These are phyloP conservation scores for Backusella psychrophila DNA, from an alignment of 192 early-diverging fungal species.

Conservation along the genomic window DNA sequence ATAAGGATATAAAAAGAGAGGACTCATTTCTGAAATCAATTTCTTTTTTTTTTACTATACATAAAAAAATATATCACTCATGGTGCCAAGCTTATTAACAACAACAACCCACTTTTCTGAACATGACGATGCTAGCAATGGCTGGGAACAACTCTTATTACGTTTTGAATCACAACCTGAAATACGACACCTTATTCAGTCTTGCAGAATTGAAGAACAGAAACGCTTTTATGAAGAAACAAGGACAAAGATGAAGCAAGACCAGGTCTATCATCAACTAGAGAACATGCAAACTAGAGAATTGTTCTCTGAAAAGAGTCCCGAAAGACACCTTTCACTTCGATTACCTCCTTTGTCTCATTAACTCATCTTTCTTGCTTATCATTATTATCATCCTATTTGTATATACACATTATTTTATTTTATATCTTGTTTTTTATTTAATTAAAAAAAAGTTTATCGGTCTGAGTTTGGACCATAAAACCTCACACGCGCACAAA, in stretches of 20 bases:
- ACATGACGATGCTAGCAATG: not conserved
- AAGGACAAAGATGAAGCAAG: not conserved
- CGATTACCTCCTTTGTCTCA: not conserved
- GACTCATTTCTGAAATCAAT: not conserved
- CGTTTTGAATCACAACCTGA: conserved; percentile 2
- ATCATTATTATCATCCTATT: not conserved
- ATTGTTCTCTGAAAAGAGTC: not conserved
- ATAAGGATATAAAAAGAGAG: not conserved
- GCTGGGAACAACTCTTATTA: not conserved
- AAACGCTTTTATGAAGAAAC: not conserved
- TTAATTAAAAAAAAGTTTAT: not conserved
- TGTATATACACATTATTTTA: not conserved
- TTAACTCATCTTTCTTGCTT: not conserved
- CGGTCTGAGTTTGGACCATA: too few species aligned
- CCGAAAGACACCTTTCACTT: conserved; percentile 2
- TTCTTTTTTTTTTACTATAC: not conserved
- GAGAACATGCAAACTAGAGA: not conserved
- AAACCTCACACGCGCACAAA: not conserved
- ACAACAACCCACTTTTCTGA: not conserved
- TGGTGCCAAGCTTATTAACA: not conserved
- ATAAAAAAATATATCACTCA: not conserved
- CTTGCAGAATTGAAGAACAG: not conserved
- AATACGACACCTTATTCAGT: not conserved
- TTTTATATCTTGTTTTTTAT: not conserved
- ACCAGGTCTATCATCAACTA: not conserved